These are phyloP conservation scores for Coriolopsis trogii DNA, from an alignment of 1,284 basidiomycete genomes.

Conservation along the genomic window DNA sequence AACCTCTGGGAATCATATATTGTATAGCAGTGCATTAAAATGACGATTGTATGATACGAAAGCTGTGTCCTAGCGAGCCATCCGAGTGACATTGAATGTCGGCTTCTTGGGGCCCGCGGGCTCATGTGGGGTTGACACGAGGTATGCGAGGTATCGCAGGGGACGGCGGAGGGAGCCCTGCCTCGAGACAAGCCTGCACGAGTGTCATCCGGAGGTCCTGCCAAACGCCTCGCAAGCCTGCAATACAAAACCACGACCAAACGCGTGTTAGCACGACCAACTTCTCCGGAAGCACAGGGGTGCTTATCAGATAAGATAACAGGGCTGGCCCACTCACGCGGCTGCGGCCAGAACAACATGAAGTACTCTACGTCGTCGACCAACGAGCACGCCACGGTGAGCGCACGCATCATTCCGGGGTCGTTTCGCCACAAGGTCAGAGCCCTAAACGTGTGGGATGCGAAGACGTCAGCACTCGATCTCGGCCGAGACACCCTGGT, in stretches of 20 bases:
- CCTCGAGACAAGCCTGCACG: slow-evolving; percentile 14
- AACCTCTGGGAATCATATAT: not conserved
- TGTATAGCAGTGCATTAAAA: too few relatives aligned
- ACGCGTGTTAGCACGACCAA: not conserved
- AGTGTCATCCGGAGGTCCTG: slow-evolving; percentile 10
- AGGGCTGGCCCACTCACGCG: slow-evolving; percentile 50
- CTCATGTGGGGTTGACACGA: not conserved
- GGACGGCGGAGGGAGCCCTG: slow-evolving; percentile 17
- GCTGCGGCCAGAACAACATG: slow-evolving; percentile 65
- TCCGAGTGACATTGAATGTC: too few relatives aligned
- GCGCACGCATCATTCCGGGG: slow-evolving; percentile 55
- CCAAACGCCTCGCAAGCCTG: slow-evolving; percentile 17
- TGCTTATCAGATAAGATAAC: too few relatives aligned
- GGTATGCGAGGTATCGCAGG: not conserved
- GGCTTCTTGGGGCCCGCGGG: too few relatives aligned
- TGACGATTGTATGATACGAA: too few relatives aligned
- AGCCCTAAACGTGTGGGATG: slow-evolving; percentile 41
- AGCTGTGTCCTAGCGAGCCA: too few relatives aligned
- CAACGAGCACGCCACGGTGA: slow-evolving; percentile 63
- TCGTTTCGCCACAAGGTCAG: slow-evolving; percentile 65
- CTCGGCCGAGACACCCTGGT: too few relatives aligned
- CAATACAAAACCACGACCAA: not conserved
- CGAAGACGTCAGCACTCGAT: slow-evolving; percentile 1
- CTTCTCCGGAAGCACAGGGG: not conserved
- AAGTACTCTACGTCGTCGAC: slow-evolving; percentile 65